Conservation (phyloP, 2,329 filamentous ascomycete genomes). For the Aspergillus sp. region DNA sequence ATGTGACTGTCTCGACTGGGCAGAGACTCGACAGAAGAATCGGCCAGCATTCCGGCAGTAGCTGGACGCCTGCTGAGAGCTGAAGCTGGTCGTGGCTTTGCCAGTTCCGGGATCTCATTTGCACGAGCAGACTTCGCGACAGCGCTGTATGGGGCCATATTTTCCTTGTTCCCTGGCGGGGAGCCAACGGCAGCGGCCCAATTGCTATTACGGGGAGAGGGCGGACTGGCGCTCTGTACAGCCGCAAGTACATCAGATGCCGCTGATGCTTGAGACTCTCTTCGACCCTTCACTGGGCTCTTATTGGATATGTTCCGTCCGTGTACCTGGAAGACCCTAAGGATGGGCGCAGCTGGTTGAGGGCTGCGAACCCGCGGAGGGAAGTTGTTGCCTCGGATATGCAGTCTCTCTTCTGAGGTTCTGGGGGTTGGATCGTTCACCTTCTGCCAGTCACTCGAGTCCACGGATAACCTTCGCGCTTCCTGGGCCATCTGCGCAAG, state of each 20-base stretch:
- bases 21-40: constrained; percentile 25
- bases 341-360: constrained; percentile 16
- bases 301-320: constrained; percentile 25
- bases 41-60: constrained; percentile 16
- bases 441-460: constrained; percentile 5
- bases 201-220: constrained; percentile 15
- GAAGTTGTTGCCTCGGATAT: constrained; percentile 2
- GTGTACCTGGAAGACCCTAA: constrained; percentile 18
- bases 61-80: constrained; percentile 11
- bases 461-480: constrained; percentile 27
- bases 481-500: constrained; percentile 24
- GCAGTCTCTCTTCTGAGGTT: constrained; percentile 3
- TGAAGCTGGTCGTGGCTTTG: constrained; percentile 16
- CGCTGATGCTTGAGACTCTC: constrained; percentile 23
- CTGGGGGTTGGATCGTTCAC: constrained; percentile 7
- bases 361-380: constrained; percentile 12
- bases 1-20: constrained; percentile 16
- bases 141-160: constrained; percentile 27
- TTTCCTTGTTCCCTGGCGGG: constrained; percentile 15
- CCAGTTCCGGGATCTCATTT: constrained; percentile 7
- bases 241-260: constrained; percentile 33
- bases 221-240: constrained; percentile 27
- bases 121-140: constrained; percentile 19
- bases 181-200: constrained; percentile 3
- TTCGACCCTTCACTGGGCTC: constrained; percentile 9